phyloP scores from a whole-genome alignment of 176 grass and related monocot genomes.

The Oryza coarctata region DNA sequence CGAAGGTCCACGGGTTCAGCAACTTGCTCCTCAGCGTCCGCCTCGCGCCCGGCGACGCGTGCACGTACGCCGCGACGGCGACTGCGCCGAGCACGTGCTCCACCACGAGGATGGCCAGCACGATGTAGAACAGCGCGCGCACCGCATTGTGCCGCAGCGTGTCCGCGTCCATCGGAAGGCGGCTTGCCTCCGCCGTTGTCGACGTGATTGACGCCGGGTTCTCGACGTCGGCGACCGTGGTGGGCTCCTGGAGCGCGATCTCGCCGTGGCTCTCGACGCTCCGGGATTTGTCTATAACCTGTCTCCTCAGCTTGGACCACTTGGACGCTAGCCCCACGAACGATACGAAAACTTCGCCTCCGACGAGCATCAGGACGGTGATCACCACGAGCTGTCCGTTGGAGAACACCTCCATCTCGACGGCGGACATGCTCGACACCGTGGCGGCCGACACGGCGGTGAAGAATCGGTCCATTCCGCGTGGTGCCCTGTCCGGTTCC shows the following conservation, averaged over 20 bases:
- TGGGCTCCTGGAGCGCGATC: background rate
- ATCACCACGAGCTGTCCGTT: constrained; percentile 57
- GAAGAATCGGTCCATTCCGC: constrained; percentile 54
- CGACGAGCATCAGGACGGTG: constrained; percentile 54
- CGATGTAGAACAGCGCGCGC: constrained; percentile 32
- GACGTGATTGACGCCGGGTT: background rate
- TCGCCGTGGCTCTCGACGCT: constrained; percentile 22
- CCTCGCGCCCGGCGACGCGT: constrained; percentile 24
- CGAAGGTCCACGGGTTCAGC: constrained; percentile 48
- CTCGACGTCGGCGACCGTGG: background rate
- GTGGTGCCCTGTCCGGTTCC: background rate
- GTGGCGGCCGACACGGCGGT: constrained; percentile 66
- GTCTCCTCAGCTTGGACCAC: constrained; percentile 29
- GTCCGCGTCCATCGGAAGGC: background rate
- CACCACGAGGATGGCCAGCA: constrained; percentile 40
- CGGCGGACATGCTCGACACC: constrained; percentile 72
- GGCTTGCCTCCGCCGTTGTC: background rate
- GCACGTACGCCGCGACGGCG: constrained; percentile 39
- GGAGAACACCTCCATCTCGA: constrained; percentile 77
- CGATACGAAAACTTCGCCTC: constrained; percentile 59
- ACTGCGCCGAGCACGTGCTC: constrained; percentile 35
- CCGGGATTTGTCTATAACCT: background rate
- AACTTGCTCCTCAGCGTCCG: constrained; percentile 42
- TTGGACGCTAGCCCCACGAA: constrained; percentile 38
- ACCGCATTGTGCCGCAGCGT: constrained; percentile 31